Base-by-base conservation (phyloP, 768 basidiomycete genomes). In the Rhodotorula diobovata region DNA sequence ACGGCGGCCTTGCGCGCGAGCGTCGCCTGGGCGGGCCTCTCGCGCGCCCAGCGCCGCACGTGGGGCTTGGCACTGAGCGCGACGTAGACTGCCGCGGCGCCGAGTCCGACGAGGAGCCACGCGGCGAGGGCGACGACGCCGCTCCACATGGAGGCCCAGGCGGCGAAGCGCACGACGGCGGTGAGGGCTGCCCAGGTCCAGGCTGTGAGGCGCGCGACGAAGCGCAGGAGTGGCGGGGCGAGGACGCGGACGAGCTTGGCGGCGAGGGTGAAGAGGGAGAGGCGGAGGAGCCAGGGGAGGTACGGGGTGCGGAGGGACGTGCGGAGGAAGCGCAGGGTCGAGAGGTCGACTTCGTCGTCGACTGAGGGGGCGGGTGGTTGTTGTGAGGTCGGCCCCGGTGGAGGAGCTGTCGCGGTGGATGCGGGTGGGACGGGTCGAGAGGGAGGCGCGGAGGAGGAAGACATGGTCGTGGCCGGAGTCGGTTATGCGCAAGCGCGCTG, bases 301-400 rank as follows among this genome's bases (percentile, higher is more conserved):
- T 37, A 71, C 25, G 51, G 57, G 35, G 57, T 8, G 30, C 57
- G 65, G 41, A 63, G 21, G 28, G 66, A 54, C 14, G 56, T 15
- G 9, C 50, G 28, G 46, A 71, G 25, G 46, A 34, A 67, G 34
- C 61, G 50, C 39, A 61, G 66, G 41, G 70, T 71, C 34, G 70
- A 71, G 10, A 7, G 28, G 57, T 71, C 70, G 37, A 64, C 67
- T 35, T 56, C 57, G 54, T 48, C 35, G 39, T 66, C 60, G 65
- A 71, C 46, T 0, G 60, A 48, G 34, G 37, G 11, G 28, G 55
- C 35, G 54, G 41, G n/a, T 23, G 2, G 23, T 18, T 43, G 41
- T 43, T 6, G 56, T 21, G 43, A 8, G 0, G 54, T 23, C 2
- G 23, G 41, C 10, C 30, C 57, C 15, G 14, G 30, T 16, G 23